Base-by-base conservation (phyloP, 352 stramenopile genomes). In the Globisporangium carolinianum region DNA sequence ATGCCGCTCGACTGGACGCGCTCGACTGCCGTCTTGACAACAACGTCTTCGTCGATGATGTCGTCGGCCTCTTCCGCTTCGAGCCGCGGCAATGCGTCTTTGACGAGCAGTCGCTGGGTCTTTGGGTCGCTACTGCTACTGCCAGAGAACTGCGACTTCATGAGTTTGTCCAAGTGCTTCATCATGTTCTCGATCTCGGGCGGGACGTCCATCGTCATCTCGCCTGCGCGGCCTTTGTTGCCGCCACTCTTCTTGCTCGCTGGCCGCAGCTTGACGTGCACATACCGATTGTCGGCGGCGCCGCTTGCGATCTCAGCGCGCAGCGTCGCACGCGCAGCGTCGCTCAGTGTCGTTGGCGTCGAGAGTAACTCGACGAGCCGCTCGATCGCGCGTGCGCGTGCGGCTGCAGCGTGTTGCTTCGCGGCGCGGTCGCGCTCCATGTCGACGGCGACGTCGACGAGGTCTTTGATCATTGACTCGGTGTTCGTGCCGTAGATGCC, bases 401-500 rank as follows among this genome's bases (percentile, higher is more conserved):
- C 92, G 47, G 97, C 82, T 17, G 75, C 89, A 14, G 94, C 79
- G 56, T 94, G 75, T 53, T 96, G 83, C 65, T 97, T 97, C 46
- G 86, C 62, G 36, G 68, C 69, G 32, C 72, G 67, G 32, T 79
- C 68, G 35, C 83, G 76, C 58, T 95, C 96, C 70, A 98, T 83
- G 60, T 90, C 87, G 51, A 98, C 96, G 11, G 87, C 86, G 9
- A 98, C 84, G 65, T 99, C 96, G 55, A 99, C 94, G 38, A 99
- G 89, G 67, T 99, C 80, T 37, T 97, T 95, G 69, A 99, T 97
- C 78, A 99, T 99, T 51, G 96, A 91, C 75, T 99, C 97, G 3
- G 98, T 96, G 76, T 99, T 98, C 47, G 96, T 74, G 53, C 97
- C 97, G 71, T 99, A 97, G 71, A 99, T 99, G 35, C 97, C 97